Evolutionary conservation across 371 early-diverging fungal genomes (phyloP), one percentile per base, ranked within the genome.

Genomic region (Zychaea mexicana): DNA sequence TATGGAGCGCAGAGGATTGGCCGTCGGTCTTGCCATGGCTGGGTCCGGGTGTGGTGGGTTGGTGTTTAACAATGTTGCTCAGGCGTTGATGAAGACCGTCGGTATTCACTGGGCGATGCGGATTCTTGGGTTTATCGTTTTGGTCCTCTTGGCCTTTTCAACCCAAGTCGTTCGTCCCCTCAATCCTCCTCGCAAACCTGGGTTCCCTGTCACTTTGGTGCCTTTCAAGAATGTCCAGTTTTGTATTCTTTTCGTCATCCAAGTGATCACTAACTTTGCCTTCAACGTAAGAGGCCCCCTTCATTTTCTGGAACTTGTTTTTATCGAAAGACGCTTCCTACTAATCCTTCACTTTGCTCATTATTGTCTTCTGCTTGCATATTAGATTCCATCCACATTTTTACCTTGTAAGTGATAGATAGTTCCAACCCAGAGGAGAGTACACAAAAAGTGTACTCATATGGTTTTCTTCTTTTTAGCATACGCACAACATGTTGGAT

Each of bases 101-200:
- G 86, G 83, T 9, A 70, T 79, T 64, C 72, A 65, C 28, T 89
- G 90, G 90, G 78, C 92, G 2, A 69, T 92, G 46, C 83, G 92
- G 7, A 76, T 87, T 6, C 66, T 82, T 3, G 91, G 89, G 0
- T 82, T 87, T 52, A 75, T 81, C 12, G 73, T 76, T 0, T 67
- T 88, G 49, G 85, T 76, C 0, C 57, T 88, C 9, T 53, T 90
- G 2, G 27, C 68, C 8, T 64, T 86, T 0, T 67, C 77, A 19
- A 76, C 81, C 28, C 49, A 68, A 24, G 67, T 85, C 13, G 86
- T 86, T 52, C 73, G 82, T 57, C 72, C 88, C 46, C 67, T 84
- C 24, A 80, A 82, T 53, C 62, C 24, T n/a, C 60, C 63, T 27
- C 52, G 61, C 10, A 54, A 71, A 31, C 42, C 45, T 22, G 36